Conservation (phyloP, 2,329 filamentous ascomycete species). For the Pseudogymnoascus sp. region DNA sequence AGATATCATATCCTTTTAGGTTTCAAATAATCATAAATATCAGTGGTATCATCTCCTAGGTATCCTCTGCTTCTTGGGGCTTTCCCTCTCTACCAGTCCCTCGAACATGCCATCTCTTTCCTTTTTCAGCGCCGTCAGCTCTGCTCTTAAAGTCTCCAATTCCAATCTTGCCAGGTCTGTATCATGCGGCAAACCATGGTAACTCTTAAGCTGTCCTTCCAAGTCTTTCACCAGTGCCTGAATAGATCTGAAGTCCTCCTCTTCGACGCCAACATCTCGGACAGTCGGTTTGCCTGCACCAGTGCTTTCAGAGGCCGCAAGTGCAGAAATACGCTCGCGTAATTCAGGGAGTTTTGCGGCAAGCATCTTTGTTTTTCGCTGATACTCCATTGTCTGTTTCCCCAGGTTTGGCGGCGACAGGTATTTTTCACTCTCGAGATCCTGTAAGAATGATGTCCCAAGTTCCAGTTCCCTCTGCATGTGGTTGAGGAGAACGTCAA, state of each 20-base stretch:
- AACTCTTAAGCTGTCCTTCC: slow-evolving; percentile 55
- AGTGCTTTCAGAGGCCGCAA: slow-evolving; percentile 20
- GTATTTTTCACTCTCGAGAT: slow-evolving; percentile 41
- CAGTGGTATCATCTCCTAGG: slow-evolving; percentile 26
- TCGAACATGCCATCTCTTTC: slow-evolving; percentile 70
- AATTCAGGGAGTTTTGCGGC: slow-evolving; percentile 61
- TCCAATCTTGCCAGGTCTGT: slow-evolving; percentile 59
- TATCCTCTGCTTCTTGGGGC: slow-evolving; percentile 37
- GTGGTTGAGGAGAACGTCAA: slow-evolving; percentile 48
- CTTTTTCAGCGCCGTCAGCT: slow-evolving; percentile 53
- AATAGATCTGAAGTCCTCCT: slow-evolving; percentile 51
- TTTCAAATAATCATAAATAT: slow-evolving; percentile 3
- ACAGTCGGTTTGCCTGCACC: slow-evolving; percentile 36
- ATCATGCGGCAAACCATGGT: slow-evolving; percentile 66
- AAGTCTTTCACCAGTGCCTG: slow-evolving; percentile 51
- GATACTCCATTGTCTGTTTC: slow-evolving; percentile 66
- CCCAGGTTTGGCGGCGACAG: slow-evolving; percentile 51
- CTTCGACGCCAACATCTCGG: slow-evolving; percentile 50
- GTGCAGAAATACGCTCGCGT: slow-evolving; percentile 42
- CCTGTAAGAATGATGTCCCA: slow-evolving; percentile 34
- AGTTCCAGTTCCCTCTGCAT: slow-evolving; percentile 43
- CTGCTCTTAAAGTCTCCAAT: slow-evolving; percentile 57
- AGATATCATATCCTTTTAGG: slow-evolving; percentile 3
- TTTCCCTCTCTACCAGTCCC: slow-evolving; percentile 56
- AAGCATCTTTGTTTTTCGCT: slow-evolving; percentile 61